phyloP scores from a whole-genome alignment of 768 basidiomycete species.

The Suillus variegatus region DNA sequence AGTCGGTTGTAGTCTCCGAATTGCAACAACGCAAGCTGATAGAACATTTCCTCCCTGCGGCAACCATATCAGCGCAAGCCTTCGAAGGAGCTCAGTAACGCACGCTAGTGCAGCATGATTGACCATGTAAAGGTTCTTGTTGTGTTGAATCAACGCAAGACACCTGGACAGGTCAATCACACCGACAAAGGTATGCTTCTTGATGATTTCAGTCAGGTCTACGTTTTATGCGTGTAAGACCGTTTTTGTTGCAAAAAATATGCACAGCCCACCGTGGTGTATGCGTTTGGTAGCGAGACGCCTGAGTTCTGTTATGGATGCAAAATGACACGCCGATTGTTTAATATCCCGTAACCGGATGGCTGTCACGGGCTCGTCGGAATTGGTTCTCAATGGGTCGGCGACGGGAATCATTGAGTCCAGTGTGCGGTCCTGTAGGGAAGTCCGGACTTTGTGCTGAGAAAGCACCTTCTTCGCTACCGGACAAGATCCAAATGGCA shows the following conservation, averaged over 20 bases:
- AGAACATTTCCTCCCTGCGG: slow-evolving; percentile 87
- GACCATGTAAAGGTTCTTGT: slow-evolving; percentile 86
- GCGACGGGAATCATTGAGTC: slow-evolving; percentile 90
- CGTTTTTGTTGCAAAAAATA: background rate
- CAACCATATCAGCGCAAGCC: background rate
- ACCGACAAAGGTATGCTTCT: slow-evolving; percentile 90
- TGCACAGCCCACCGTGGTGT: slow-evolving; percentile 61
- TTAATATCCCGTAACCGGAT: slow-evolving; percentile 53
- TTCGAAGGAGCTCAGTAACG: slow-evolving; percentile 30
- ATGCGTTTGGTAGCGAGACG: slow-evolving; percentile 55
- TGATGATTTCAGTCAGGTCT: slow-evolving; percentile 84
- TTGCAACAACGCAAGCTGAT: slow-evolving; percentile 89
- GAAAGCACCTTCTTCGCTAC: slow-evolving; percentile 40
- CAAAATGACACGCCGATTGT: slow-evolving; percentile 76
- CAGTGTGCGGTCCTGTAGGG: slow-evolving; percentile 82
- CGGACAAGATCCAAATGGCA: no score
- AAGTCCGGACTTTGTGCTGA: slow-evolving; percentile 92
- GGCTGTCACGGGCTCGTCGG: slow-evolving; percentile 19
- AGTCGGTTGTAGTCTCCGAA: slow-evolving; percentile 82
- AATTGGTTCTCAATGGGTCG: slow-evolving; percentile 49
- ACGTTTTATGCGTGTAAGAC: slow-evolving; percentile 3
- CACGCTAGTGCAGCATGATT: slow-evolving; percentile 86
- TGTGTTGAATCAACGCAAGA: slow-evolving; percentile 82
- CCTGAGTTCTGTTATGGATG: slow-evolving; percentile 72
- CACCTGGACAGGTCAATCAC: slow-evolving; percentile 77